These are phyloP conservation scores for Xylaria sp. DNA, from an alignment of 2,329 filamentous ascomycete species.

Conservation along the genomic window DNA sequence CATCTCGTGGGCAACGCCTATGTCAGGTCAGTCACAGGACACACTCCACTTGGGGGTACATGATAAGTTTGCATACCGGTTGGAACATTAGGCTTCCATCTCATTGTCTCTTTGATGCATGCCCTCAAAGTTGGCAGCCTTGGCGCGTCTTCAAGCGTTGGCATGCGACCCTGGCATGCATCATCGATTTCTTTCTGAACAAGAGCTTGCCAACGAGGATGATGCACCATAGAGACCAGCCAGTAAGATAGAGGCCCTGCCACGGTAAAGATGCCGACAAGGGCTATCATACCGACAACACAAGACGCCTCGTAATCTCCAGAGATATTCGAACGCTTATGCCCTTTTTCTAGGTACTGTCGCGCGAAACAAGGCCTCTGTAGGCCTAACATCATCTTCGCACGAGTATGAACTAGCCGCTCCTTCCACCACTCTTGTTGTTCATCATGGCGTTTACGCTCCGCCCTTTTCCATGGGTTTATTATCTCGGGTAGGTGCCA, in stretches of 20 bases:
- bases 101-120: conserved; percentile 57
- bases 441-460: conserved; percentile 62
- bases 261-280: conserved; percentile 52
- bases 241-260: conserved; percentile 52
- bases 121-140: conserved; percentile 56
- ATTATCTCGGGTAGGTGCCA: conserved; percentile 61
- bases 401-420: conserved; percentile 51
- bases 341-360: conserved; percentile 54
- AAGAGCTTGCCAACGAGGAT: conserved; percentile 58
- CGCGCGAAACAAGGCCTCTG: conserved; percentile 55
- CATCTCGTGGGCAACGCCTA: conserved; percentile 61
- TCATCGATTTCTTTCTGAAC: conserved; percentile 58
- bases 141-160: conserved; percentile 55
- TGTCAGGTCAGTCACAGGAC: conserved; percentile 24
- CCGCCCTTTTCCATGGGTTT: conserved; percentile 64
- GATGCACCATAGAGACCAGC: conserved; percentile 57
- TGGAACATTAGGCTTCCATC: conserved; percentile 60
- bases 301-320: conserved; percentile 49
- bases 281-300: conserved; percentile 52
- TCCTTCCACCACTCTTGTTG: conserved; percentile 65
- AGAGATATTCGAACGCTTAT: conserved; percentile 45
- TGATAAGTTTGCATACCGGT: conserved; percentile 43
- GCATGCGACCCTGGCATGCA: conserved; percentile 54
- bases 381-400: conserved; percentile 53
- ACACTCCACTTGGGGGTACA: neutral